Evolutionary conservation across 2,329 filamentous ascomycete genomes (phyloP).

Genomic region (Botrytis sinoallii): DNA sequence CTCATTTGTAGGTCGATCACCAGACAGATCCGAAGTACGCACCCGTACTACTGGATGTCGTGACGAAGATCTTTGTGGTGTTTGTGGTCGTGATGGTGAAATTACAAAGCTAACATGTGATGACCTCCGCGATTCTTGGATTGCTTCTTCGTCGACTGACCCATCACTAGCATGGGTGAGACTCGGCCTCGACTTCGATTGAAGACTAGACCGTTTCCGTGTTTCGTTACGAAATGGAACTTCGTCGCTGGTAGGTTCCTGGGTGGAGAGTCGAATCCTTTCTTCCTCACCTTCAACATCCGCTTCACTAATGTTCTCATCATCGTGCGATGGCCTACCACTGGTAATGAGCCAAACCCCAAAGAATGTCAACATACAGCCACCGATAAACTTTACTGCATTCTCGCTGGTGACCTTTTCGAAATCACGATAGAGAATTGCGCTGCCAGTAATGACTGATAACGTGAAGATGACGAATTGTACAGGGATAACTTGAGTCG

Average conservation of each 20-base stretch:
- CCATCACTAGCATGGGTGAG: slow-evolving; percentile 24
- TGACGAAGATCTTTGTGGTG: slow-evolving; percentile 30
- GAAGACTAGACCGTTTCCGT: slow-evolving; percentile 21
- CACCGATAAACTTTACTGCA: slow-evolving; percentile 81
- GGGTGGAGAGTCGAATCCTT: slow-evolving; percentile 57
- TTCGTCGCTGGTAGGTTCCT: slow-evolving; percentile 41
- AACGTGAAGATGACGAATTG: slow-evolving; percentile 97
- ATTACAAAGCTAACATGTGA: slow-evolving; percentile 35
- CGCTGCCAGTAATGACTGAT: slow-evolving; percentile 91
- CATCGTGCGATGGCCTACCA: slow-evolving; percentile 64
- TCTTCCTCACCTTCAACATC: slow-evolving; percentile 63
- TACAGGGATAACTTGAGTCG: slow-evolving; percentile 95
- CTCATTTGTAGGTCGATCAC: slow-evolving; percentile 21
- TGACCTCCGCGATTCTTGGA: slow-evolving; percentile 26
- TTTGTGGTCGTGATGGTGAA: slow-evolving; percentile 25
- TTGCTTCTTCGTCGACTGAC: slow-evolving; percentile 21
- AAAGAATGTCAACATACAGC: slow-evolving; percentile 88
- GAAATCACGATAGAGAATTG: slow-evolving; percentile 91
- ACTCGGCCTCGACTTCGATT: slow-evolving; percentile 19
- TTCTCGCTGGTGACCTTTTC: slow-evolving; percentile 73
- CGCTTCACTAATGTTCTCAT: slow-evolving; percentile 57
- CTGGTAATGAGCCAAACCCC: slow-evolving; percentile 98
- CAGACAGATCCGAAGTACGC: slow-evolving; percentile 19
- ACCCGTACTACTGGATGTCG: slow-evolving; percentile 25
- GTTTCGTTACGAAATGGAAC: slow-evolving; percentile 18